Conservation (phyloP, 306 rosid species). For the Lathyrus tuberosus region DNA sequence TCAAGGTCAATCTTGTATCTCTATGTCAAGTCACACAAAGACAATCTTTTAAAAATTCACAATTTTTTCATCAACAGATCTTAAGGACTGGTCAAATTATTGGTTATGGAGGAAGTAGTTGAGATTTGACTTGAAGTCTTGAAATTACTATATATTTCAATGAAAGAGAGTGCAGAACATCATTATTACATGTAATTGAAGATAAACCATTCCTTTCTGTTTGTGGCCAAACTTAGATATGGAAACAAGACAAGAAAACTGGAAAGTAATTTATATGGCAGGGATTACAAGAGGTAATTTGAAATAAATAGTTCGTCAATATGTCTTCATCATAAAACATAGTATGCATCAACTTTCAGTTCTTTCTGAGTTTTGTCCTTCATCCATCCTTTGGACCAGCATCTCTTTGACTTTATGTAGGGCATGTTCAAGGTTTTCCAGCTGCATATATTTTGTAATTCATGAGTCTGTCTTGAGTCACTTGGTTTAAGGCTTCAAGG, state of each 20-base stretch:
- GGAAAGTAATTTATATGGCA: not conserved
- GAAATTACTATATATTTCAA: not conserved
- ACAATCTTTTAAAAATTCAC: slow-evolving; percentile 31
- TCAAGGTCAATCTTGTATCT: slow-evolving; percentile 1
- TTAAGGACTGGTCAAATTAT: slow-evolving; percentile 50
- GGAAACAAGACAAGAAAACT: slow-evolving; percentile 10
- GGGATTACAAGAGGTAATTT: not conserved
- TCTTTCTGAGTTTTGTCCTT: slow-evolving; percentile 32
- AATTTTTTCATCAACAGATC: slow-evolving; percentile 48
- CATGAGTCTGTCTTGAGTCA: slow-evolving; percentile 22
- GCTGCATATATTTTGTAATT: slow-evolving; percentile 43
- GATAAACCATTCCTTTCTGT: not conserved
- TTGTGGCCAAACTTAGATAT: not conserved
- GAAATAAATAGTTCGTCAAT: not conserved
- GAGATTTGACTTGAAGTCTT: not conserved
- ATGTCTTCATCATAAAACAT: not conserved
- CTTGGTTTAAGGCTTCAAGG: not conserved
- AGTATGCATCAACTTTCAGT: slow-evolving; percentile 27
- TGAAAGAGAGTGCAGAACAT: not conserved
- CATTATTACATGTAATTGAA: slow-evolving; percentile 28
- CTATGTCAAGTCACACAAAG: slow-evolving; percentile 18
- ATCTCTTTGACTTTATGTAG: slow-evolving; percentile 50
- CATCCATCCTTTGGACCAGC: slow-evolving; percentile 37
- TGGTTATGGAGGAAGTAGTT: not conserved
- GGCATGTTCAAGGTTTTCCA: slow-evolving; percentile 48